Evolutionary conservation across 2,329 filamentous ascomycete genomes (phyloP), one percentile per base, ranked within the genome.

Genomic region (Colletotrichum trifolii): DNA sequence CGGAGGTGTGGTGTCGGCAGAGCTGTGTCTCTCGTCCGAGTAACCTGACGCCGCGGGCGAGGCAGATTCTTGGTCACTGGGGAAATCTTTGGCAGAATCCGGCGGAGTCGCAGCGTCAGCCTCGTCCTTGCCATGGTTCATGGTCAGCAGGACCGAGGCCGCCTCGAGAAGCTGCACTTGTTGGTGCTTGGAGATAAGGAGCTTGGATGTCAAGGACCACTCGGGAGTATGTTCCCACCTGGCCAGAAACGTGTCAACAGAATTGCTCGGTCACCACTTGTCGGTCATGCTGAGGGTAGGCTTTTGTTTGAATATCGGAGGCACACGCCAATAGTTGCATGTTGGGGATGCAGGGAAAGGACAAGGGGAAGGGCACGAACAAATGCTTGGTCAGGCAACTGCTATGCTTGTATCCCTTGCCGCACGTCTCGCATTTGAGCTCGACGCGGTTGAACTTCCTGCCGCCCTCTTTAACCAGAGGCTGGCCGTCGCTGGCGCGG

Each of bases 371-470:
- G 89, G 86, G 83, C 86, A 97, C 96, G 88, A 90, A 98, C 96
- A 97, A 91, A 90, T 99, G 96, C 89, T 98, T 99, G 79, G 93
- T 96, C 85, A 99, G 89, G 89, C 96, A 99, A 85, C 96, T 98
- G 89, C 94, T 97, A 87, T 99, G 96, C 89, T 99, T 99, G 89
- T 99, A 99, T 82, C 94, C 94, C 87, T 99, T 99, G 80, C 95
- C 95, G 85, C 96, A 99, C 81, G 94, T 95, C 77, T 97, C 93
- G 84, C 96, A 99, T 80, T 92, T 93, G 77, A 99, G 88, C 79
- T 98, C 95, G 74, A 90, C 89, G 74, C 89, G 88, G 81, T 88
- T 91, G 79, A 88, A 87, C 82, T 93, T 94, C 83, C 94, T 94
- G 80, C 87, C 85, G 73, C 95, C 92, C 71, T 91, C 90, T 80